Evolutionary conservation across 495 filamentous ascomycete species (phyloP).

Genomic region (Lepraria neglecta): DNA sequence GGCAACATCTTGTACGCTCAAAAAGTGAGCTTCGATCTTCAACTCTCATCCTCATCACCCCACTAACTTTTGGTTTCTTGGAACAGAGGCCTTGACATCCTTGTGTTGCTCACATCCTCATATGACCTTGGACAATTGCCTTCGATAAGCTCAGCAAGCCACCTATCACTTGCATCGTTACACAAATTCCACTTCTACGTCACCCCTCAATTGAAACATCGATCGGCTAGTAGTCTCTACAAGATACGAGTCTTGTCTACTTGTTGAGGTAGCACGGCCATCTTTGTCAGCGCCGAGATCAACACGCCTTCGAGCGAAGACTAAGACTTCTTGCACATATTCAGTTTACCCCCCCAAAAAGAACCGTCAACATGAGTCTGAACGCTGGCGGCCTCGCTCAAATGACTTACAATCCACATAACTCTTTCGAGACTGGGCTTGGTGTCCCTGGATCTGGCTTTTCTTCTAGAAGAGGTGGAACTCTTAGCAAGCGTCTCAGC

Average conservation of each 20-base stretch:
- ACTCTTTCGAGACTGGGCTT: constrained; percentile 61
- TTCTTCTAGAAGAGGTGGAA: constrained; percentile 66
- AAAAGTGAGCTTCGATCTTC: constrained; percentile 10
- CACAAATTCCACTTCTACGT: not conserved
- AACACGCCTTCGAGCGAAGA: constrained; percentile 1
- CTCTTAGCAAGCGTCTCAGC: constrained; percentile 78
- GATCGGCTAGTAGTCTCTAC: not conserved
- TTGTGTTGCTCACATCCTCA: not conserved
- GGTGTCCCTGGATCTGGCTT: constrained; percentile 72
- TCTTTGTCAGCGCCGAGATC: not conserved
- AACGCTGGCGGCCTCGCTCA: constrained; percentile 99
- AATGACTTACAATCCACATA: constrained; percentile 80
- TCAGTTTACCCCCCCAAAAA: constrained; percentile 22
- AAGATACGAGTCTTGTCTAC: not conserved
- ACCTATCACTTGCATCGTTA: not conserved
- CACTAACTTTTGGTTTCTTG: constrained; percentile 18
- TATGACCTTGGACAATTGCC: constrained; percentile 1
- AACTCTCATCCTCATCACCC: not conserved
- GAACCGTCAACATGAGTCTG: constrained; percentile 61
- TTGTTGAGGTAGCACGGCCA: not conserved
- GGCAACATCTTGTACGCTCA: not conserved
- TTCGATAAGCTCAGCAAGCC: not conserved
- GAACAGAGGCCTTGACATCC: not conserved
- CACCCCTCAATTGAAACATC: not conserved
- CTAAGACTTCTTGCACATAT: constrained; percentile 12